Evolutionary conservation across 805 yeast species (phyloP).

Genomic region (Teunomyces aglyptinius): DNA sequence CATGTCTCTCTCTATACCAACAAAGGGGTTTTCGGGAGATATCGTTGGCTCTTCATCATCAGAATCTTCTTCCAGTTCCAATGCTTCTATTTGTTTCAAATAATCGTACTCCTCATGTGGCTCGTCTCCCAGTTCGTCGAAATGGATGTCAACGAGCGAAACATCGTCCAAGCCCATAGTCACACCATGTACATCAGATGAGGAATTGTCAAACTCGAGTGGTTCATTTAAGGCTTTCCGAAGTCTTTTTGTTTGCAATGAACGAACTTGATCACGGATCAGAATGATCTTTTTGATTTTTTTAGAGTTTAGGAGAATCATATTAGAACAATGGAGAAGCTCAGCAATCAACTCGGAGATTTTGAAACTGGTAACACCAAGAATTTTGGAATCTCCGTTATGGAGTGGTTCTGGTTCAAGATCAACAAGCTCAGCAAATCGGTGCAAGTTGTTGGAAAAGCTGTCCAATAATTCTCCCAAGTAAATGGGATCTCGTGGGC

Average conservation of each 20-base stretch:
- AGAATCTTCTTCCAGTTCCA: constrained; percentile 34
- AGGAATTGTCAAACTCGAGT: constrained; percentile 11
- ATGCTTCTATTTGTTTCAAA: constrained; percentile 18
- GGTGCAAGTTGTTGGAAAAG: constrained; percentile 71
- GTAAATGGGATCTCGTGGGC: constrained; percentile 88
- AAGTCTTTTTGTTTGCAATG: constrained; percentile 41
- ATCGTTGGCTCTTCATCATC: constrained; percentile 46
- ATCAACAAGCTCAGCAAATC: constrained; percentile 62
- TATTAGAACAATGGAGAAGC: constrained; percentile 93
- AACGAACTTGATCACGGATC: constrained; percentile 67
- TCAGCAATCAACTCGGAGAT: constrained; percentile 93
- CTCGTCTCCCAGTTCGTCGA: constrained; percentile 20
- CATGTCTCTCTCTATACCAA: constrained; percentile 31
- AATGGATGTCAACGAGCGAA: constrained; percentile 34
- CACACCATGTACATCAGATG: constrained; percentile 23
- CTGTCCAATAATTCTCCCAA: constrained; percentile 79
- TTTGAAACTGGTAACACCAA: constrained; percentile 90
- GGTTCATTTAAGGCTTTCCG: constrained; percentile 37
- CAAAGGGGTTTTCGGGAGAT: constrained; percentile 44
- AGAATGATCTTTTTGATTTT: constrained; percentile 65
- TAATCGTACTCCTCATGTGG: constrained; percentile 17
- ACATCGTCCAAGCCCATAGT: constrained; percentile 38
- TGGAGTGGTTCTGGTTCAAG: constrained; percentile 25
- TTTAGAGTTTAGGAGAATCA: constrained; percentile 83
- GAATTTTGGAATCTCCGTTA: constrained; percentile 37